Evolutionary conservation across 2,329 filamentous ascomycete species (phyloP), one percentile per base, ranked within the genome.

Genomic region (Scedosporium aurantiacum): DNA sequence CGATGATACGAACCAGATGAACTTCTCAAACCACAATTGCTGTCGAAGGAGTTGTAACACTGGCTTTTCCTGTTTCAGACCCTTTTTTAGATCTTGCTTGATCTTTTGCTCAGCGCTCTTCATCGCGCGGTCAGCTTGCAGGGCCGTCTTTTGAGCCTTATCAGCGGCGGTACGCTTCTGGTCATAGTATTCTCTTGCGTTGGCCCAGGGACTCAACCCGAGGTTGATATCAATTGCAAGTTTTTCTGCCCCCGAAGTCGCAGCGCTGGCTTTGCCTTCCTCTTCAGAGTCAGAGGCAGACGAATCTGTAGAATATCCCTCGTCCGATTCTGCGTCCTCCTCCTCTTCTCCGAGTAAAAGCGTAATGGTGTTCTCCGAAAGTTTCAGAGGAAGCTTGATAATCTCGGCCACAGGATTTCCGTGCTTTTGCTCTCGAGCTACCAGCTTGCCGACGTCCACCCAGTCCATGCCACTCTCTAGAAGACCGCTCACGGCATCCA

Each of bases 21-120:
- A 99, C 73, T 99, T 99, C 69, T 99, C 94, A 67, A 97, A 99
- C 94, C 94, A 99, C 68, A 92, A 83, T 66, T 87, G 88, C 68
- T 86, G 88, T 61, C 94, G 84, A 7, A 96, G 87, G 0, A 89
- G 91, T 55, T 92, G 86, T 8, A 97, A 76, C 1, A 95, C 78
- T 21, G 91, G 87, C 72, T 96, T 97, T 74, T 97, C 94, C 70
- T 94, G 88, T 75, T 96, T 96, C 62, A 97, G 74, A 0, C 86
- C 88, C 68, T 91, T 93, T 74, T 63, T 62, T 23, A 66, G 60
- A 55, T 64, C 63, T 18, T 62, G 62, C 58, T 61, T 63, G 21
- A 64, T 61, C 27, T 64, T 63, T 5, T 60, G 50, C 37, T 63
- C 61, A 5, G 92, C 90, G 66, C 86, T 96, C 72, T 93, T 96